Evolutionary conservation across 495 filamentous ascomycete genomes (phyloP).

Genomic region (Gamarada debralockiae): DNA sequence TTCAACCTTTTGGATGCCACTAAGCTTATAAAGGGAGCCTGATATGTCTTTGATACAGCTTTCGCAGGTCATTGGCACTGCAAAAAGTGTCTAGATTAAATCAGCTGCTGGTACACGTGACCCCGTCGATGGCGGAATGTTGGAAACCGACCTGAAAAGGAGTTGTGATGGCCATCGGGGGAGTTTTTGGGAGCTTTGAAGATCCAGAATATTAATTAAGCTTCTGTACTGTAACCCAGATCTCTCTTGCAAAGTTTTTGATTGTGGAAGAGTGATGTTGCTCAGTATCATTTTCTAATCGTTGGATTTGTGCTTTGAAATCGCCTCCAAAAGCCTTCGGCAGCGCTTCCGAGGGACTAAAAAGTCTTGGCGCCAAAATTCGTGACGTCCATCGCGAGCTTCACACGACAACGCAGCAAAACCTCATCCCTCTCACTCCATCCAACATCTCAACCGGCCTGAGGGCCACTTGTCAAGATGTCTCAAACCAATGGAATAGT

Average conservation of each 20-base stretch:
- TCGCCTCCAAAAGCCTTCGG: constrained; percentile 16
- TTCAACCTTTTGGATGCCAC: constrained; percentile 66
- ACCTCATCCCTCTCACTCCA: background rate
- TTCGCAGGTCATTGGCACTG: constrained; percentile 90
- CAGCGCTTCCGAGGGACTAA: constrained; percentile 2
- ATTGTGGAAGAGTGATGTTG: background rate
- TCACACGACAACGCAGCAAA: background rate
- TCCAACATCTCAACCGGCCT: constrained; percentile 19
- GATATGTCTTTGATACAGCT: constrained; percentile 82
- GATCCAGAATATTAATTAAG: background rate
- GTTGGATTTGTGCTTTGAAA: constrained; percentile 27
- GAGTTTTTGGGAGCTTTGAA: background rate
- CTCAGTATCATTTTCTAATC: constrained; percentile 6
- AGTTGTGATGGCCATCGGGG: constrained; percentile 28
- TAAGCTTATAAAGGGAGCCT: constrained; percentile 64
- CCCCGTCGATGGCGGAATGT: background rate
- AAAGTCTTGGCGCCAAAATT: constrained; percentile 23
- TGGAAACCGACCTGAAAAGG: constrained; percentile 25
- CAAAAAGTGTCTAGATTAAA: constrained; percentile 75
- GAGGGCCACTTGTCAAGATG: constrained; percentile 38
- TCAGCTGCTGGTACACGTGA: constrained; percentile 17
- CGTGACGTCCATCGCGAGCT: constrained; percentile 13
- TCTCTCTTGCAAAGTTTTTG: too few relatives aligned
- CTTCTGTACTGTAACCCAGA: too few relatives aligned
- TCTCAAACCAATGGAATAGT: constrained; percentile 67